Conservation (phyloP, 768 basidiomycete species). For the Suillus occidentalis region DNA sequence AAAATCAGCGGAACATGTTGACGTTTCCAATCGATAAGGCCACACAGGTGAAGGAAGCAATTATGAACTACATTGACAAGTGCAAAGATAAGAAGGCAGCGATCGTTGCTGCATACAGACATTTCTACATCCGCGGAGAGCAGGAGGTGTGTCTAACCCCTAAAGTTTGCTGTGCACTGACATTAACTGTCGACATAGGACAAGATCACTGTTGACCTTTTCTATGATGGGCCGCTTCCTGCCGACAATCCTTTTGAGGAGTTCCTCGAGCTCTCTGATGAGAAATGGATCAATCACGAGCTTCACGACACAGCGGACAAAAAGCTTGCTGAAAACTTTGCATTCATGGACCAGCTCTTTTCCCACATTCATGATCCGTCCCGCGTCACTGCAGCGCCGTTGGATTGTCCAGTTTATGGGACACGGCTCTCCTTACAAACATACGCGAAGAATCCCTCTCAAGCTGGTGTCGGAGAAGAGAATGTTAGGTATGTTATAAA, state of each 20-base stretch:
- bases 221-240: conserved; percentile 12
- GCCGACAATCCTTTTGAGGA: conserved; percentile 2
- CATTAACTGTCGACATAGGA: background rate
- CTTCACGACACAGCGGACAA: background rate
- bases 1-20: conserved; percentile 12
- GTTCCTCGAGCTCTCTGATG: background rate
- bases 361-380: background rate
- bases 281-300: background rate
- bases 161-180: background rate
- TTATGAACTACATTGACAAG: background rate
- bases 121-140: conserved; percentile 4
- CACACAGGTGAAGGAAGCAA: conserved; percentile 10
- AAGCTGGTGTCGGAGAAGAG: background rate
- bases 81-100: conserved; percentile 9
- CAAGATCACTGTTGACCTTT: conserved; percentile 8
- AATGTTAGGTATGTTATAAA: background rate
- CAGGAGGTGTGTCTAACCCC: conserved; percentile 8
- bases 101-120: conserved; percentile 11
- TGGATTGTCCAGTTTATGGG: background rate
- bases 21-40: conserved; percentile 5
- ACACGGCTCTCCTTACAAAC: background rate
- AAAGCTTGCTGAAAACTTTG: conserved; percentile 1
- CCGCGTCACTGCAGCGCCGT: background rate
- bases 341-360: conserved; percentile 4
- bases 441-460: background rate